These are phyloP conservation scores for Pisolithus orientalis DNA, from an alignment of 768 basidiomycete species.

Conservation along the genomic window DNA sequence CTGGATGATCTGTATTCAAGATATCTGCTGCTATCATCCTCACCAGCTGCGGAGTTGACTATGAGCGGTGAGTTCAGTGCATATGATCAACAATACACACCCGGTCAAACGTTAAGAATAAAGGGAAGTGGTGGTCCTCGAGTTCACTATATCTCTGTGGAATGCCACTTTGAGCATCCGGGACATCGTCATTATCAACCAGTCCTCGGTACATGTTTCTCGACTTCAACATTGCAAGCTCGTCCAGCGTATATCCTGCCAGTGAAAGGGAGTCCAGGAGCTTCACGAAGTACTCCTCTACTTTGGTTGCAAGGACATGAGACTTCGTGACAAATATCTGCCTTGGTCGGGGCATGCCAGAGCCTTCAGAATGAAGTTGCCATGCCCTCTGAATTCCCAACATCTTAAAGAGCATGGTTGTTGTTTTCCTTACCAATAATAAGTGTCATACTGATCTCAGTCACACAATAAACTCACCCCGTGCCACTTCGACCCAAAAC, in stretches of 20 bases:
- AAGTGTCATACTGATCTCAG: too few relatives aligned
- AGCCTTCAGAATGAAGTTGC: slow-evolving; percentile 23
- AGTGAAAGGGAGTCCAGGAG: slow-evolving; percentile 39
- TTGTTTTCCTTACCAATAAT: slow-evolving; percentile 50
- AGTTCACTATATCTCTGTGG: slow-evolving; percentile 52
- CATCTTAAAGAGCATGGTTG: slow-evolving; percentile 74
- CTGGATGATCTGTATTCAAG: slow-evolving; percentile 1
- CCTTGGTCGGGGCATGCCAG: slow-evolving; percentile 40
- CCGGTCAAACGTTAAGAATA: slow-evolving; percentile 62
- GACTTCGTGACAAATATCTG: slow-evolving; percentile 75
- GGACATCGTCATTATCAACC: slow-evolving; percentile 33
- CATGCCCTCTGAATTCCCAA: slow-evolving; percentile 57
- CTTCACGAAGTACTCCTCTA: slow-evolving; percentile 56
- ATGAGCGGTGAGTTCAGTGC: neutral
- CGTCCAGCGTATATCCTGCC: slow-evolving; percentile 29
- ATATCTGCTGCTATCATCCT: slow-evolving; percentile 23
- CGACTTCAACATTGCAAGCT: slow-evolving; percentile 29
- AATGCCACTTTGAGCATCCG: slow-evolving; percentile 15
- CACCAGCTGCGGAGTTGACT: slow-evolving; percentile 10
- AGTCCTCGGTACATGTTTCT: slow-evolving; percentile 20
- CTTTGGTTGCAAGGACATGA: slow-evolving; percentile 54
- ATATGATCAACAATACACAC: slow-evolving; percentile 26
- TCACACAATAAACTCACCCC: slow-evolving; percentile 35
- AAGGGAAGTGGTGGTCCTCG: slow-evolving; percentile 55
- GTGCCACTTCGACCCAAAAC: slow-evolving; percentile 70